Percentiles rank a stretch among this genome's conserved stretches.
These are phyloP conservation scores for Alopecurus myosuroides DNA, from an alignment of 176 grass and related monocot species.

Conservation along the genomic window DNA sequence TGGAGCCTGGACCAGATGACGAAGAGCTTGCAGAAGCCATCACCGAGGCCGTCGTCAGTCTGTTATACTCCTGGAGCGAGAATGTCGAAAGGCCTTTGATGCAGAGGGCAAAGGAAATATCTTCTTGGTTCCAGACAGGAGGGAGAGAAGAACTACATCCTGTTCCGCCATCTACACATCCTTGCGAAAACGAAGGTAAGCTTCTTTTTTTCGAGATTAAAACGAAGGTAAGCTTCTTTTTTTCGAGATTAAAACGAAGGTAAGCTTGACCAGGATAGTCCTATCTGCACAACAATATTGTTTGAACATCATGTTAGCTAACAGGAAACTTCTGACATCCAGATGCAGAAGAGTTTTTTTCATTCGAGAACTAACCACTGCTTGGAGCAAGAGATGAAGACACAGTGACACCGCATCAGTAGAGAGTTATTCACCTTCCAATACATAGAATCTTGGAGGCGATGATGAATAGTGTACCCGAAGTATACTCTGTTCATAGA, in stretches of 20 bases:
- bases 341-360: slow-evolving; percentile 54
- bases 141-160: slow-evolving; percentile 26
- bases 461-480: background rate
- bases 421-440: slow-evolving; percentile 18
- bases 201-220: too few relatives aligned
- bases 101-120: slow-evolving; percentile 28
- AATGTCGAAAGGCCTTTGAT: slow-evolving; percentile 33
- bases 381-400: slow-evolving; percentile 34
- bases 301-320: background rate
- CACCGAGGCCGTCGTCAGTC: slow-evolving; percentile 27
- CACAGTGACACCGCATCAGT: background rate
- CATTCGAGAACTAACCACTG: slow-evolving; percentile 15
- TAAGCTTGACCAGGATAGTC: slow-evolving; percentile 32
- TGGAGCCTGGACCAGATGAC: slow-evolving; percentile 39
- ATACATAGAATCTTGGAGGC: slow-evolving; percentile 15
- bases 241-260: slow-evolving; percentile 35
- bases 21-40: slow-evolving; percentile 30
- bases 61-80: slow-evolving; percentile 33
- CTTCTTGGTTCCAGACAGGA: slow-evolving; percentile 34
- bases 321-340: slow-evolving; percentile 4
- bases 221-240: slow-evolving; percentile 43
- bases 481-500: slow-evolving; percentile 32
- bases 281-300: background rate
- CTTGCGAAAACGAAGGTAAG: slow-evolving; percentile 38
- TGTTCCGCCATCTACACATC: slow-evolving; percentile 25